These are phyloP conservation scores for Cydonia oblonga DNA, from an alignment of 331 rosid species.

Conservation along the genomic window DNA sequence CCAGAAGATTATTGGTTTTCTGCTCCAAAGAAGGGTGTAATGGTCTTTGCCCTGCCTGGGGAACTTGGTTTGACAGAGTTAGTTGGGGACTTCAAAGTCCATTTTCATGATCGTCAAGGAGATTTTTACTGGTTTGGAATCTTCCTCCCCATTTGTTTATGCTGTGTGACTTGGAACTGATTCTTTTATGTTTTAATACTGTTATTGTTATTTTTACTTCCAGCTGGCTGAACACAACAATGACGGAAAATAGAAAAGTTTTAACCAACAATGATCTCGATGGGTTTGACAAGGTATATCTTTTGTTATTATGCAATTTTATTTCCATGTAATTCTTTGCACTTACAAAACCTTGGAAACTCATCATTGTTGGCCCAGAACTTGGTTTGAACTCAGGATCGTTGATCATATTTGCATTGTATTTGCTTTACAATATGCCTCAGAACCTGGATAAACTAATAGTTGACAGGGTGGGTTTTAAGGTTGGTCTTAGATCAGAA, in stretches of 20 bases:
- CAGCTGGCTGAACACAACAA: conserved; percentile 94
- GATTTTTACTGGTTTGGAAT: conserved; percentile 78
- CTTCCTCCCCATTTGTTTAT: not conserved
- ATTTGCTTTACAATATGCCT: not conserved
- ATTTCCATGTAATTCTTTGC: not conserved
- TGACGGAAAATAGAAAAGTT: conserved; percentile 83
- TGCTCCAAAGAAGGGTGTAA: conserved; percentile 97
- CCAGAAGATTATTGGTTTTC: conserved; percentile 94
- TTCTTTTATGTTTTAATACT: not conserved
- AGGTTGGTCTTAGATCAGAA: not conserved
- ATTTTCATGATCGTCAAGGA: conserved; percentile 95
- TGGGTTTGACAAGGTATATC: conserved; percentile 84
- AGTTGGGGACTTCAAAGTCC: conserved; percentile 89
- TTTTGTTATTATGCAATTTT: not conserved
- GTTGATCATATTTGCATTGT: not conserved
- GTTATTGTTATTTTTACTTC: conserved; percentile 9
- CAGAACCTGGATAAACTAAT: not conserved
- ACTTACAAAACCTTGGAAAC: not conserved
- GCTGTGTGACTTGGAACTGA: too few relatives aligned
- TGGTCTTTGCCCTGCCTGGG: conserved; percentile 97
- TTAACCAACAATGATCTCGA: conserved; percentile 77
- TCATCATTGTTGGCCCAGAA: not conserved
- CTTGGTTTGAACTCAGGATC: not conserved
- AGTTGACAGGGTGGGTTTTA: too few relatives aligned
- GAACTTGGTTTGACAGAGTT: conserved; percentile 95